Evolutionary conservation across 176 grass and related monocot species (phyloP).

Genomic region (Oryza officinalis): DNA sequence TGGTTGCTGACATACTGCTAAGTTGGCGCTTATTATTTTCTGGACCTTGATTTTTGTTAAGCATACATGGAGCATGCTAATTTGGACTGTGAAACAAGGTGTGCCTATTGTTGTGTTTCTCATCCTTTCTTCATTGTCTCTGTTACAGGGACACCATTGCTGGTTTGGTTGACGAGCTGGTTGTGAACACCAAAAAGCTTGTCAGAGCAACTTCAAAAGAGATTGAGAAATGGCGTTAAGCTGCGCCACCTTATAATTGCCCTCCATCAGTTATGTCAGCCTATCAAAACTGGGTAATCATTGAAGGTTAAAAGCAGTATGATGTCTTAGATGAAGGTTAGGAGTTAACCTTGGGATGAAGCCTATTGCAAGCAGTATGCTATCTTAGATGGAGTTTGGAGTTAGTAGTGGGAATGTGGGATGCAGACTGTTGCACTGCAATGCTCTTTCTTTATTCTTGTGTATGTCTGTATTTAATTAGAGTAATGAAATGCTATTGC

Average conservation of each 20-base stretch:
- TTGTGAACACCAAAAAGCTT: conserved; percentile 78
- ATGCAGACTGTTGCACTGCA: background rate
- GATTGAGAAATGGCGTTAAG: conserved; percentile 74
- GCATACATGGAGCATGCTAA: background rate
- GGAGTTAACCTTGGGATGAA: background rate
- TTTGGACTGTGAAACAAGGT: conserved; percentile 1
- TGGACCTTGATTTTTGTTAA: background rate
- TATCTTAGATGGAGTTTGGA: conserved; percentile 23
- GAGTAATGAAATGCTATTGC: conserved; percentile 1
- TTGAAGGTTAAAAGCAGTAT: background rate
- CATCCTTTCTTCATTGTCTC: conserved; percentile 12
- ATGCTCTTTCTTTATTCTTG: background rate
- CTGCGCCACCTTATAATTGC: background rate
- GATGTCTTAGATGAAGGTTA: conserved; percentile 2
- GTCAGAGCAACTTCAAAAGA: conserved; percentile 64
- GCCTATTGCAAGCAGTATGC: background rate
- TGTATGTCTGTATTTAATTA: conserved; percentile 39
- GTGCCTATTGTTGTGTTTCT: background rate
- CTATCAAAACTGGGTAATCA: background rate
- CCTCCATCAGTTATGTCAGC: background rate
- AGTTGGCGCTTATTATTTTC: background rate
- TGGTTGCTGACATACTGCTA: background rate
- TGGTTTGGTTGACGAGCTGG: conserved; percentile 65
- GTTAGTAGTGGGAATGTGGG: background rate
- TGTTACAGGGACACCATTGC: conserved; percentile 60